Percentiles rank a stretch among this genome's conserved stretches.
Conservation (phyloP, 2,329 filamentous ascomycete genomes). For the Cytospora paraplurivora region DNA sequence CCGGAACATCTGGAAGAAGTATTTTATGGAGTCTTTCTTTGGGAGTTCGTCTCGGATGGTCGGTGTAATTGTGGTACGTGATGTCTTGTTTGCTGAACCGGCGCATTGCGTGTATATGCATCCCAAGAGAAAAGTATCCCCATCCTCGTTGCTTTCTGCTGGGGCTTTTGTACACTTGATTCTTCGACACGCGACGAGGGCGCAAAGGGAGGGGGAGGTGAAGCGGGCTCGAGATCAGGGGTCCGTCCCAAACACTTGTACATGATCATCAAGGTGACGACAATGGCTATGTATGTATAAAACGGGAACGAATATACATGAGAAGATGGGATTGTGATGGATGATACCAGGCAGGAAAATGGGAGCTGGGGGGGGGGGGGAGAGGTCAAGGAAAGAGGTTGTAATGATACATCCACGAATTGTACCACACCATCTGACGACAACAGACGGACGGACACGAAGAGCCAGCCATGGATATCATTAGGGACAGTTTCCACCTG, state of each 20-base stretch:
- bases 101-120: slow-evolving; percentile 29
- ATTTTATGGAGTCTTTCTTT: slow-evolving; percentile 25
- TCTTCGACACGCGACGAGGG: slow-evolving; percentile 9
- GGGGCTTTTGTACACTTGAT: slow-evolving; percentile 16
- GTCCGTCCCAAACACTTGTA: slow-evolving; percentile 19
- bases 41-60: slow-evolving; percentile 29
- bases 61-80: slow-evolving; percentile 26
- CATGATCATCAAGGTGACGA: slow-evolving; percentile 25
- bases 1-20: slow-evolving; percentile 26
- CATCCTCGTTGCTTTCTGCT: slow-evolving; percentile 16
- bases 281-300: slow-evolving; percentile 26
- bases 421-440: slow-evolving; percentile 27
- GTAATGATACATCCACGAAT: slow-evolving; percentile 26
- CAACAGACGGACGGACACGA: slow-evolving; percentile 7
- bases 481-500: slow-evolving; percentile 1
- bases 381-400: slow-evolving; percentile 13
- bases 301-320: slow-evolving; percentile 25
- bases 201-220: slow-evolving; percentile 3
- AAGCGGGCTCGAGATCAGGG: slow-evolving; percentile 11
- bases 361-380: slow-evolving; percentile 2
- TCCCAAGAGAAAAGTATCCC: slow-evolving; percentile 26
- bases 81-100: slow-evolving; percentile 28
- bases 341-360: slow-evolving; percentile 20
- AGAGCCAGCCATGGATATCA: slow-evolving; percentile 11
- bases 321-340: slow-evolving; percentile 19